These are phyloP conservation scores for Trichothecium sympodiale DNA, from an alignment of 2,329 filamentous ascomycete genomes.

Conservation along the genomic window DNA sequence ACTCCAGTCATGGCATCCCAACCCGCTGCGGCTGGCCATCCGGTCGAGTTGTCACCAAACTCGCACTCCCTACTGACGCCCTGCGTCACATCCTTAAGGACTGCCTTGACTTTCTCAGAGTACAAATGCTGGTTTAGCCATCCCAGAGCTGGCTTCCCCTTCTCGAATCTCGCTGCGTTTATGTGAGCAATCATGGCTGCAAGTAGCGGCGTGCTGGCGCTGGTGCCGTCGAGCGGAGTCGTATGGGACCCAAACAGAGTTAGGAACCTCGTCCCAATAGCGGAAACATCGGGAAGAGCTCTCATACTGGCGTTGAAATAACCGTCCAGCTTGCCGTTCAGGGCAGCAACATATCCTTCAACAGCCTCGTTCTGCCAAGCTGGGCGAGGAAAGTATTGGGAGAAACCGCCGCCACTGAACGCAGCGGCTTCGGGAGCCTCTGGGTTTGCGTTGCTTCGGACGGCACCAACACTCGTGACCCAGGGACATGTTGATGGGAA, in stretches of 20 bases:
- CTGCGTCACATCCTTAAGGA: slow-evolving; percentile 28
- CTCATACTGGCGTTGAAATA: slow-evolving; percentile 34
- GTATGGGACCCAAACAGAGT: slow-evolving; percentile 19
- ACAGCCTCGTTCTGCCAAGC: slow-evolving; percentile 33
- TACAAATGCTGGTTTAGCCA: slow-evolving; percentile 43
- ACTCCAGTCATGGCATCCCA: slow-evolving; percentile 40
- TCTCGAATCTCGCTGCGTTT: slow-evolving; percentile 39
- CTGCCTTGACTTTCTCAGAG: slow-evolving; percentile 19
- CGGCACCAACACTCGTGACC: slow-evolving; percentile 56
- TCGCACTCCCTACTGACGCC: slow-evolving; percentile 30
- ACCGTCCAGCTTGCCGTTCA: slow-evolving; percentile 30
- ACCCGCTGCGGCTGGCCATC: slow-evolving; percentile 32
- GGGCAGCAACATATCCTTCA: slow-evolving; percentile 23
- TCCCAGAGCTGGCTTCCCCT: slow-evolving; percentile 36
- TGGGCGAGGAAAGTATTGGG: slow-evolving; percentile 34
- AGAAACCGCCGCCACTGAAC: slow-evolving; percentile 43
- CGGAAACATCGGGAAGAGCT: slow-evolving; percentile 39
- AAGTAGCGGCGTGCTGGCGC: slow-evolving; percentile 42
- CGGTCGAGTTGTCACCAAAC: slow-evolving; percentile 23
- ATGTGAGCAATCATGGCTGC: slow-evolving; percentile 42
- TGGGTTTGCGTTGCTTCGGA: slow-evolving; percentile 19
- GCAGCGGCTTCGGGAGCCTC: slow-evolving; percentile 27
- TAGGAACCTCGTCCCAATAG: slow-evolving; percentile 46
- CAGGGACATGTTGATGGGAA: slow-evolving; percentile 61
- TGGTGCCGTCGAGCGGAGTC: slow-evolving; percentile 28